Evolutionary conservation across 2,329 filamentous ascomycete species (phyloP).

Genomic region (Penicillium capsulatum): DNA sequence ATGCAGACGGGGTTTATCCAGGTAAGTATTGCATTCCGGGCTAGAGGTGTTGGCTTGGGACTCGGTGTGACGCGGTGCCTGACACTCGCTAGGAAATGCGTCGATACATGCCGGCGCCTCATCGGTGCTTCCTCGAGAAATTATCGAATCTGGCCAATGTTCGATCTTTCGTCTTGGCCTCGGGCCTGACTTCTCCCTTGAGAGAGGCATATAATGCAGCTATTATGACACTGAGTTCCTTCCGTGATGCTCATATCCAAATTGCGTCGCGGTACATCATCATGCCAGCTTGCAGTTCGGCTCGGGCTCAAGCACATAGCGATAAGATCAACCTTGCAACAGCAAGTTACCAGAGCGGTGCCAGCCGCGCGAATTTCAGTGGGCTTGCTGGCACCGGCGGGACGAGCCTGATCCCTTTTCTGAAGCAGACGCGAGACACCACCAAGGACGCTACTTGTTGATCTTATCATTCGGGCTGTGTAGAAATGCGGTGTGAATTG

Average conservation of each 20-base stretch:
- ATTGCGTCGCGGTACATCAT: slow-evolving; percentile 54
- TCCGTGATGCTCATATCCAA: slow-evolving; percentile 51
- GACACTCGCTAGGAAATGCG: slow-evolving; percentile 46
- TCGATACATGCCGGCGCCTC: slow-evolving; percentile 52
- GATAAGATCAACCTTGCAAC: slow-evolving; percentile 44
- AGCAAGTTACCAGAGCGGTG: slow-evolving; percentile 40
- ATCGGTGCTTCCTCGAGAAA: slow-evolving; percentile 49
- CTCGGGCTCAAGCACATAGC: slow-evolving; percentile 8
- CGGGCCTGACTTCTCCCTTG: slow-evolving; percentile 32
- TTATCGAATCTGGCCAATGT: slow-evolving; percentile 46
- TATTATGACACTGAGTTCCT: slow-evolving; percentile 43
- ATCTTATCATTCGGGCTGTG: background rate
- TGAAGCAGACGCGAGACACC: slow-evolving; percentile 51
- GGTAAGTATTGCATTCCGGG: slow-evolving; percentile 17
- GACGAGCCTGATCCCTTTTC: slow-evolving; percentile 51
- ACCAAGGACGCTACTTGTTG: slow-evolving; percentile 42
- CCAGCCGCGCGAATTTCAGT: slow-evolving; percentile 29
- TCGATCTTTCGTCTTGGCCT: slow-evolving; percentile 41
- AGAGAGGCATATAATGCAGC: slow-evolving; percentile 46
- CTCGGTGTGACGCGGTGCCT: too few relatives aligned
- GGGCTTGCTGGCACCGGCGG: slow-evolving; percentile 50
- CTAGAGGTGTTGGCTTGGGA: too few relatives aligned
- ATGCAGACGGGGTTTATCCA: slow-evolving; percentile 30
- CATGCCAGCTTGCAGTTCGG: slow-evolving; percentile 35
- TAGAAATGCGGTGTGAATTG: background rate